These are phyloP conservation scores for Saururus chinensis DNA, from an alignment of 164 flowering plant species.

Conservation along the genomic window DNA sequence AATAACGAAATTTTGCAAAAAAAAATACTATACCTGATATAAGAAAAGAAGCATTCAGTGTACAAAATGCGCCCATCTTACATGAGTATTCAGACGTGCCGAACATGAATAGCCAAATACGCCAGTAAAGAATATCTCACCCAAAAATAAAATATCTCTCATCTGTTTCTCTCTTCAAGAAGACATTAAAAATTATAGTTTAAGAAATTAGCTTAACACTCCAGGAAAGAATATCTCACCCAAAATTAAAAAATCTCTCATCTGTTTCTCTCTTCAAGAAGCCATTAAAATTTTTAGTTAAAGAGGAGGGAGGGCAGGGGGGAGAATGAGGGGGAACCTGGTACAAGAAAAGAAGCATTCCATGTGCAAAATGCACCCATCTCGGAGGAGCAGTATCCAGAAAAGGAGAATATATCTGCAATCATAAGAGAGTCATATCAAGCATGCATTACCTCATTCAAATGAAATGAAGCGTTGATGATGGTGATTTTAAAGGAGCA, in stretches of 20 bases:
- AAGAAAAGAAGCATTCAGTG: not conserved
- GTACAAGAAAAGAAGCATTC: constrained; percentile 85
- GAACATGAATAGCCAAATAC: not conserved
- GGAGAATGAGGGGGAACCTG: constrained; percentile 50
- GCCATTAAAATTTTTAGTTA: too few species aligned
- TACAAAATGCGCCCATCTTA: not conserved
- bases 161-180: too few species aligned
- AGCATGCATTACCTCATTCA: not conserved
- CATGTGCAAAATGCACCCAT: constrained; percentile 97
- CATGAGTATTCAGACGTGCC: not conserved
- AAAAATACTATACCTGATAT: too few species aligned
- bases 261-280: too few species aligned
- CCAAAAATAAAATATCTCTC: too few species aligned
- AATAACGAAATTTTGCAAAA: too few species aligned
- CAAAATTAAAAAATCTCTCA: too few species aligned
- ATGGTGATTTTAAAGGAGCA: not conserved
- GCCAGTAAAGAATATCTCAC: not conserved
- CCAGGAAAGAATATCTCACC: not conserved
- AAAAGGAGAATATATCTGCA: constrained; percentile 86
- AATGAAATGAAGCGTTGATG: too few species aligned
- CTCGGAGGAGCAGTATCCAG: constrained; percentile 93
- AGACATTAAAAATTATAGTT: too few species aligned
- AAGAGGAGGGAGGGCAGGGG: too few species aligned
- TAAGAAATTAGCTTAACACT: too few species aligned
- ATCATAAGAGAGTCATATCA: not conserved